phyloP scores from a whole-genome alignment of 208 protist species.

The Leishmania turanica region DNA sequence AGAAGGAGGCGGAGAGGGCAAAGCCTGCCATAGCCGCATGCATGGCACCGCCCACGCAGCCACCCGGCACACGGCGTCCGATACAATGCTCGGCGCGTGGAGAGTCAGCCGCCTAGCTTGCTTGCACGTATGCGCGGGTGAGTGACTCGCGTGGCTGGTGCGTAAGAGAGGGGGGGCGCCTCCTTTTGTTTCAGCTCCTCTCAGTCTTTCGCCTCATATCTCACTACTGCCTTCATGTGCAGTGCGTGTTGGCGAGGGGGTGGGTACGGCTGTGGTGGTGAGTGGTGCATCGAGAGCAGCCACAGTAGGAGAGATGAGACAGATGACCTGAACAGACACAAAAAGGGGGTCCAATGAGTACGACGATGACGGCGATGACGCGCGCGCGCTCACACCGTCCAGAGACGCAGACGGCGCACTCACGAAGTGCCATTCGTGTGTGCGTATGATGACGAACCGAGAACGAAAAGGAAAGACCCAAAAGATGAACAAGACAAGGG shows the following conservation, averaged over 20 bases:
- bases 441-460: not conserved
- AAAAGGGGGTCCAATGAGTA: not conserved
- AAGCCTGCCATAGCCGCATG: not conserved
- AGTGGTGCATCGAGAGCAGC: not conserved
- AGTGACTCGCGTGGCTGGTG: not conserved
- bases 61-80: not conserved
- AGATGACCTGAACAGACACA: constrained; percentile 17
- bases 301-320: constrained; percentile 20
- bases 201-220: not conserved
- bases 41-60: not conserved
- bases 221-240: not conserved
- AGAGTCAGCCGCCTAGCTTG: not conserved
- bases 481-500: not conserved
- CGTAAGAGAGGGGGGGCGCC: not conserved
- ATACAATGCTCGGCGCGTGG: not conserved
- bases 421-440: not conserved
- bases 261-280: not conserved
- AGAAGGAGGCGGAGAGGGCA: not conserved
- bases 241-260: not conserved
- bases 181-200: not conserved
- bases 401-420: not conserved
- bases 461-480: not conserved
- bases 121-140: not conserved
- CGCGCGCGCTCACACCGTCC: not conserved
- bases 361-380: not conserved